Conservation (phyloP, 1,284 basidiomycete genomes). For the Inonotus obliquus region DNA sequence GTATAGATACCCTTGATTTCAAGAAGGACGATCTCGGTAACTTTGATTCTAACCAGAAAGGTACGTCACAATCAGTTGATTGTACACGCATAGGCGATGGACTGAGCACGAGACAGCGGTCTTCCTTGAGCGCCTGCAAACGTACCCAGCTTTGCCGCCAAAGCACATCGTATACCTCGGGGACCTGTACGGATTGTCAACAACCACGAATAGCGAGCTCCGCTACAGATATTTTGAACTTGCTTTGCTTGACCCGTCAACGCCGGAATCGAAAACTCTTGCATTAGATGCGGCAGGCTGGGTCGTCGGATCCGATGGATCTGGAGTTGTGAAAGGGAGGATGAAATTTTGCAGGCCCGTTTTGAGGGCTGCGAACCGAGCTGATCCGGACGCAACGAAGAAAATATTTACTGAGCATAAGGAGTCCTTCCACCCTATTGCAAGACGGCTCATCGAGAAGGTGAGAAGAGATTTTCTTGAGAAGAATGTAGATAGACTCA, state of each 20-base stretch:
- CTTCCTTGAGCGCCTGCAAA: conserved; percentile 69
- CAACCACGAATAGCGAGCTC: conserved; percentile 65
- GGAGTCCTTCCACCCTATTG: conserved; percentile 72
- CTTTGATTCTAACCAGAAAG: conserved; percentile 66
- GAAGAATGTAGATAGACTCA: neutral
- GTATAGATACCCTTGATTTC: conserved; percentile 48
- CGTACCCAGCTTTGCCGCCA: conserved; percentile 44
- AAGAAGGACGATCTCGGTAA: conserved; percentile 45
- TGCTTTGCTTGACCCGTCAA: conserved; percentile 44
- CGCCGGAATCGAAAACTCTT: conserved; percentile 41
- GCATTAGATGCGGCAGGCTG: conserved; percentile 54
- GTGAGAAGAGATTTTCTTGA: conserved; percentile 32
- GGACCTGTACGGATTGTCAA: conserved; percentile 46
- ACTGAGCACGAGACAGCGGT: conserved; percentile 41
- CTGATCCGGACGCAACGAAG: conserved; percentile 61
- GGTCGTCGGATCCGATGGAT: conserved; percentile 62
- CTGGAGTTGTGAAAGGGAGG: conserved; percentile 60
- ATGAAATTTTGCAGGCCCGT: conserved; percentile 82
- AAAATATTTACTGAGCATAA: conserved; percentile 49
- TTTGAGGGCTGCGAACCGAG: conserved; percentile 49
- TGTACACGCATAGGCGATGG: conserved; percentile 4
- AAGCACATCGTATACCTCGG: conserved; percentile 54
- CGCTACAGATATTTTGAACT: conserved; percentile 68
- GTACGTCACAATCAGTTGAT: conserved; percentile 29
- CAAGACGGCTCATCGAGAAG: conserved; percentile 68